These are phyloP conservation scores for Pulveroboletus sp. DNA, from an alignment of 768 basidiomycete genomes.

Conservation along the genomic window DNA sequence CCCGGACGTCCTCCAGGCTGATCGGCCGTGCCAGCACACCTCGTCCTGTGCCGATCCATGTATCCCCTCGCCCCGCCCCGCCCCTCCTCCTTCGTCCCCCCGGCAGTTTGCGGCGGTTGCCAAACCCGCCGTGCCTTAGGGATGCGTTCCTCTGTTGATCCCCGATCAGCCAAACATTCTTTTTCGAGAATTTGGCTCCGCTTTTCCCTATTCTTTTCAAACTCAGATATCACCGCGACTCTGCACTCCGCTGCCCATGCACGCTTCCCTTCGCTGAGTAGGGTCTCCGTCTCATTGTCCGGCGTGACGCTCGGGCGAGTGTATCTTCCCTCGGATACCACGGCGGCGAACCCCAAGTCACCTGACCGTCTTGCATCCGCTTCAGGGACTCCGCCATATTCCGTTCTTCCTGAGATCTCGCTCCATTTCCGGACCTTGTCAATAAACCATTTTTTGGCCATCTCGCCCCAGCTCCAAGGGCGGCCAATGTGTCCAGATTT, in stretches of 20 bases:
- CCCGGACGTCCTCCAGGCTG: neutral
- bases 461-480: conserved; percentile 15
- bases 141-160: conserved; percentile 49
- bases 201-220: conserved; percentile 18
- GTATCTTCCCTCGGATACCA: conserved; percentile 17
- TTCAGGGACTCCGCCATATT: conserved; percentile 22
- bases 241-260: conserved; percentile 1
- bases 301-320: neutral
- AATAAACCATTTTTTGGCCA: conserved; percentile 23
- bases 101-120: conserved; percentile 31
- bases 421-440: conserved; percentile 23
- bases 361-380: conserved; percentile 16
- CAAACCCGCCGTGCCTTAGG: conserved; percentile 29
- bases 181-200: conserved; percentile 34
- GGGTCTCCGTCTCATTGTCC: neutral
- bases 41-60: too few species aligned
- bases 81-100: too few species aligned
- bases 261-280: conserved; percentile 21
- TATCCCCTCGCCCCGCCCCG: too few species aligned
- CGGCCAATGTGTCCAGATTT: conserved; percentile 4
- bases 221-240: conserved; percentile 30
- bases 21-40: neutral
- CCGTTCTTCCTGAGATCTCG: conserved; percentile 23
- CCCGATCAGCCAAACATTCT: conserved; percentile 50
- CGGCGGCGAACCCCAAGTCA: conserved; percentile 9